Evolutionary conservation across 495 filamentous ascomycete genomes (phyloP), one percentile per base, ranked within the genome.

Genomic region (Sordaria brevicollis): DNA sequence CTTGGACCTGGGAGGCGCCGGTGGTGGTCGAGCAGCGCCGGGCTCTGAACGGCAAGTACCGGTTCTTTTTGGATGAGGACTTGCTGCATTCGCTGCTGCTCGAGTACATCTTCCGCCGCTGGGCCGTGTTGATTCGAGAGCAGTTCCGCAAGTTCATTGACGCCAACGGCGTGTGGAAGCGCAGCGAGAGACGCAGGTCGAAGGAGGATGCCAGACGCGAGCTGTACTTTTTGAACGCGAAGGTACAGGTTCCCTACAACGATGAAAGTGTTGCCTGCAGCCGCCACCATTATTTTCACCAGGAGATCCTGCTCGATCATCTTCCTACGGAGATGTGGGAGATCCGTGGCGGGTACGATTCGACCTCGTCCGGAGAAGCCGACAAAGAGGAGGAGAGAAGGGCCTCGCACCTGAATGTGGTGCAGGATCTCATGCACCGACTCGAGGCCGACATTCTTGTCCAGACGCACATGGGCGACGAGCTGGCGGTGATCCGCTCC

Each of bases 1-100:
- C 78, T 31, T 92, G 90, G 90, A 71, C 74, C 13, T 91, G 88
- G 89, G 82, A 81, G 9, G 68, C 76, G 2, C 75, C 72, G 3
- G 65, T 70, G 15, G 36, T 71, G 19, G 72, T 78, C 38, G 74
- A 78, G 25, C 71, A 77, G 65, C 84, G 89, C 25, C 85, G 85
- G 15, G 87, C 90, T 66, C 76, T 92, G 57, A 92, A 90, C 75
- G 89, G 89, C 0, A 87, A 87, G 70, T 91, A 90, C 70, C 83
- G 86, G 0, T 83, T 91, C n/a, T 86, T 83, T 75, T 86, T 88
- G 85, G 88, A 92, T 71, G 89, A 90, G 75, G 90, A 91, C 71
- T 76, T 91, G 29, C 79, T 91, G 9, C 86, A 91, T 65, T 82
- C 84, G 10, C 83, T 92, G 13, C 83, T 92, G 69, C 75, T 91